Base-by-base conservation (phyloP, 495 filamentous ascomycete genomes). In the Aspergillus ellipticus region DNA sequence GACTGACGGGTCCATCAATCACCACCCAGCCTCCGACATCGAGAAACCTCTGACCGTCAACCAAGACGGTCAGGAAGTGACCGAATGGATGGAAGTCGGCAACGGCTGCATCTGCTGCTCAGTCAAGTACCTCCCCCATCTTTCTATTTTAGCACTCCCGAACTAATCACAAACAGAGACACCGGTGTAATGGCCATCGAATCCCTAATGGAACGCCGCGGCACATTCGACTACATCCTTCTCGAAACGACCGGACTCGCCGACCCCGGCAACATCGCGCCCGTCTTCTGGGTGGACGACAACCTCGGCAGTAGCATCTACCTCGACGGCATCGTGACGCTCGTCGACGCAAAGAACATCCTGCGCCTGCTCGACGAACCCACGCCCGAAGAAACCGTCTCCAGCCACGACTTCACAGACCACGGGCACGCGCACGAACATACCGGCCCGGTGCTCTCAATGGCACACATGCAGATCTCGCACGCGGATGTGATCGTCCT, bases 31-130 rank as follows among this genome's bases (percentile, higher is more conserved):
- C 56, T 78, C 88, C 63, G 93, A 96, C 66, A 96, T 98, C 61
- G 93, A 98, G 65, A 96, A 96, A 67, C 88, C 89, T 41, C 76
- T 97, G 55, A 96, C 91, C 6, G 81, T 97, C 60, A 92, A 88
- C 65, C 83, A 92, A 68, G 87, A 85, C 59, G 91, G 89, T 49
- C 84, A 92, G 58, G 82, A 92, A 69, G 89, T 92, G 2, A 87
- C 94, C 62, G 92, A 96, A 74, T 97, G 93, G 93, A 84, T 97
- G 46, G 90, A 96, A 59, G 85, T 98, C 47, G 90, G 88, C 42
- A 98, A 98, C 64, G 94, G 94, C 55, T 98, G 94, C 75, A 92
- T 98, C 62, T 98, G 94, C 75, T 98, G 94, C 73, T 96, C 93
- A 20, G 92, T 98, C 62, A 98, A 96, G 90, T 93, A 80, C n/a